Conservation (phyloP, 306 rosid genomes). For the Biancaea sappan region DNA sequence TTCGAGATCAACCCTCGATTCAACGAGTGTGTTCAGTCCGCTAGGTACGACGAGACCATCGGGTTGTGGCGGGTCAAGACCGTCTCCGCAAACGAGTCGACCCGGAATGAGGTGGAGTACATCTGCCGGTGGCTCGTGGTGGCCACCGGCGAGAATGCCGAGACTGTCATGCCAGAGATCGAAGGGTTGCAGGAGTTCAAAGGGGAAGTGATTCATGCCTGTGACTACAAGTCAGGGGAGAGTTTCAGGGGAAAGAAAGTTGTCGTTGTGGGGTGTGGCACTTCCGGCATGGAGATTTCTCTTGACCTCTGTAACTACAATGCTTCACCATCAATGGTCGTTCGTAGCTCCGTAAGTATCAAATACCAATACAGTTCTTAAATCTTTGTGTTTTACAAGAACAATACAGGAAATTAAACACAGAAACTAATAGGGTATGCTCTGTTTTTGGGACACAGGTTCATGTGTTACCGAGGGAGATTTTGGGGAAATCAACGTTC, state of each 20-base stretch:
- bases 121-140: no score
- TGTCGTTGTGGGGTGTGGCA: constrained; percentile 85
- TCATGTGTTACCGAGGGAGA: constrained; percentile 77
- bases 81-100: constrained; percentile 32
- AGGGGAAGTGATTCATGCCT: constrained; percentile 71
- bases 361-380: not conserved
- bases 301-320: constrained; percentile 80
- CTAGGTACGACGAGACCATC: constrained; percentile 70
- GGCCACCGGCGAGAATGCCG: constrained; percentile 92
- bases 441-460: constrained; percentile 62
- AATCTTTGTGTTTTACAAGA: not conserved
- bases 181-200: constrained; percentile 58
- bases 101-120: constrained; percentile 64
- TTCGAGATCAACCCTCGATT: constrained; percentile 75
- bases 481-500: constrained; percentile 74
- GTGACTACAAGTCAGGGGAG: constrained; percentile 80
- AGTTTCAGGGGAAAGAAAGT: constrained; percentile 70
- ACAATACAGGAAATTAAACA: no score
- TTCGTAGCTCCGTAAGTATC: constrained; percentile 70
- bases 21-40: constrained; percentile 71
- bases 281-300: constrained; percentile 89
- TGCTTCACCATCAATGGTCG: constrained; percentile 75
- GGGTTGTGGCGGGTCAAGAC: constrained; percentile 79
- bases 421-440: constrained; percentile 41
- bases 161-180: constrained; percentile 64